Evolutionary conservation across 495 filamentous ascomycete genomes (phyloP).

Genomic region (Annulohypoxylon bovei): DNA sequence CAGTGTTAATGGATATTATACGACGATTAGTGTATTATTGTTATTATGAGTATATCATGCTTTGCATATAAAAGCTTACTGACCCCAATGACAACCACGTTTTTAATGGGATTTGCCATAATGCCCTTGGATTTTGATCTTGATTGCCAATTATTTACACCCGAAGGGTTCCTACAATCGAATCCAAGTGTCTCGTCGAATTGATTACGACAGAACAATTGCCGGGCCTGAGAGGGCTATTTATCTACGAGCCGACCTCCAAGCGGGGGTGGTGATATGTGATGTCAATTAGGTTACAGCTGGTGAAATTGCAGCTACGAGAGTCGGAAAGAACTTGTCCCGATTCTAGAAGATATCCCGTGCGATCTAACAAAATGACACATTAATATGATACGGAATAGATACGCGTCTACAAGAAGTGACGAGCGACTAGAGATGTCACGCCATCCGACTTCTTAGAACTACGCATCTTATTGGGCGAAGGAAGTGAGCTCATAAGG

Average conservation of each 20-base stretch:
- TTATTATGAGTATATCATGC: background rate
- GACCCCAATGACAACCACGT: slow-evolving; percentile 63
- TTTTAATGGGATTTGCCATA: slow-evolving; percentile 59
- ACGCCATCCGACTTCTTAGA: background rate
- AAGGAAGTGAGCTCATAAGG: background rate
- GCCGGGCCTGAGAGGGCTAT: background rate
- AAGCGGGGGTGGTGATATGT: slow-evolving; percentile 3
- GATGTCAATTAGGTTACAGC: background rate
- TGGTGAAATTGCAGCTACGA: background rate
- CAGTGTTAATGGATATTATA: slow-evolving; percentile 9
- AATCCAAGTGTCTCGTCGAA: background rate
- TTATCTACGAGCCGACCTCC: background rate
- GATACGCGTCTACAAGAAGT: background rate
- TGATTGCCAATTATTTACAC: background rate
- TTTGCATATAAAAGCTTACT: slow-evolving; percentile 24
- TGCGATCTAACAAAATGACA: background rate
- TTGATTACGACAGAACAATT: background rate
- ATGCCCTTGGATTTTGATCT: slow-evolving; percentile 4
- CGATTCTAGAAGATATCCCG: background rate
- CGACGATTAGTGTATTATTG: too few species aligned
- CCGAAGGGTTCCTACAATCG: background rate
- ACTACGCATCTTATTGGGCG: background rate
- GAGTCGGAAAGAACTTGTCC: background rate
- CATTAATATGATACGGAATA: background rate
- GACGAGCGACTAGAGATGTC: background rate